Evolutionary conservation across 805 yeast genomes (phyloP).

Genomic region (Candida pseudoglaebosa): DNA sequence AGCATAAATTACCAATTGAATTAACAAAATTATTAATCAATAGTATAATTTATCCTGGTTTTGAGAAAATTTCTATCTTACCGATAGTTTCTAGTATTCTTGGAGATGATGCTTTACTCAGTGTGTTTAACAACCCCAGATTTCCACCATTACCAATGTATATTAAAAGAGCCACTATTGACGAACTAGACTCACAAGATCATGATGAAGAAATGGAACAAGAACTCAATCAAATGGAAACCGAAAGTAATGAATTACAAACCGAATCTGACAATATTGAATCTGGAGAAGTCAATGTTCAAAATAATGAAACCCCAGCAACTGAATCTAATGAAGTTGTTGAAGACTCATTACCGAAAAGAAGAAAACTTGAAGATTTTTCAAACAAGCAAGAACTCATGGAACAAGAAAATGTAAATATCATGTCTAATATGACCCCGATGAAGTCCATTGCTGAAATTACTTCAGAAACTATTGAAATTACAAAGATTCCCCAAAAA

Average conservation of each 20-base stretch:
- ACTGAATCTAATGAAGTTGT: slow-evolving; percentile 21
- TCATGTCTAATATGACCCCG: neutral
- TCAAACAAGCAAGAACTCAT: slow-evolving; percentile 5
- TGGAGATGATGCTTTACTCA: slow-evolving; percentile 46
- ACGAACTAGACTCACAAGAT: slow-evolving; percentile 36
- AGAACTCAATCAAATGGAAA: slow-evolving; percentile 32
- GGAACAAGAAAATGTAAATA: slow-evolving; percentile 8
- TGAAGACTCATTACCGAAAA: slow-evolving; percentile 28
- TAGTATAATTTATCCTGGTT: slow-evolving; percentile 67
- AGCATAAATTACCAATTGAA: slow-evolving; percentile 25
- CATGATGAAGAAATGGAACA: slow-evolving; percentile 33
- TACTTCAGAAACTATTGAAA: neutral
- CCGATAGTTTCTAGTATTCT: slow-evolving; percentile 64
- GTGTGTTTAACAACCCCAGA: slow-evolving; percentile 69
- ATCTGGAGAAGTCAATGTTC: slow-evolving; percentile 42
- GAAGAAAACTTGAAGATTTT: slow-evolving; percentile 10
- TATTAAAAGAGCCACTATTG: slow-evolving; percentile 28
- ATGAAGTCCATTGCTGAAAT: neutral
- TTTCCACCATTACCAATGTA: slow-evolving; percentile 51
- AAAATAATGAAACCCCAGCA: no score
- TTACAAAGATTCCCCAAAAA: neutral
- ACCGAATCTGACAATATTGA: slow-evolving; percentile 18
- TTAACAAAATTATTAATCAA: slow-evolving; percentile 41
- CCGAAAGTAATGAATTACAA: slow-evolving; percentile 23
- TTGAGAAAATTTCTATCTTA: slow-evolving; percentile 57